phyloP scores from a whole-genome alignment of 768 basidiomycete species.

The Lentinus brumalis region DNA sequence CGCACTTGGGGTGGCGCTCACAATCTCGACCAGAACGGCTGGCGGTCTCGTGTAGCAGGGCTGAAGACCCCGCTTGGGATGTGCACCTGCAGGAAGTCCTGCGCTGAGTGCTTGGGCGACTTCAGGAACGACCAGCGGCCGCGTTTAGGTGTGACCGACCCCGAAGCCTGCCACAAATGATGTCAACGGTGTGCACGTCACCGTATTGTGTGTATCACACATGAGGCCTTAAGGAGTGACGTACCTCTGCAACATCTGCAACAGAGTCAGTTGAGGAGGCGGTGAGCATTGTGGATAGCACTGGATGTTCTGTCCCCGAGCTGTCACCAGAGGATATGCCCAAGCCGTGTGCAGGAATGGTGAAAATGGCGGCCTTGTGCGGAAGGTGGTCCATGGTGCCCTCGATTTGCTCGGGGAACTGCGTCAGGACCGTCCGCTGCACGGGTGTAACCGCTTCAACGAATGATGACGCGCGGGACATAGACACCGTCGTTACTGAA shows the following conservation, averaged over 20 bases:
- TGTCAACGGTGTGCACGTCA: background rate
- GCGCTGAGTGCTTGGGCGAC: background rate
- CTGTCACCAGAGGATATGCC: background rate
- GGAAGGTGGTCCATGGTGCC: background rate
- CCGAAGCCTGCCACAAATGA: too few species aligned
- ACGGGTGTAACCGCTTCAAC: slow-evolving; percentile 2
- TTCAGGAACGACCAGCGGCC: slow-evolving; percentile 4
- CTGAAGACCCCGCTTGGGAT: slow-evolving; percentile 20
- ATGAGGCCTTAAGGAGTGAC: background rate
- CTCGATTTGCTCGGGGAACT: background rate
- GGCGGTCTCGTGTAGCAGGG: slow-evolving; percentile 6
- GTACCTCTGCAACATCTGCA: too few species aligned
- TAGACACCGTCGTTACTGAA: background rate
- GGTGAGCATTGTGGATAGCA: background rate
- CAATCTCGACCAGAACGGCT: slow-evolving; percentile 13
- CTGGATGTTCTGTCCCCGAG: background rate
- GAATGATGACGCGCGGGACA: slow-evolving; percentile 2
- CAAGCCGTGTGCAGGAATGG: background rate
- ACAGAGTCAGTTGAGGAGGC: slow-evolving; percentile 1
- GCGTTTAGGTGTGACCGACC: background rate
- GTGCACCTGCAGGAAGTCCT: slow-evolving; percentile 17
- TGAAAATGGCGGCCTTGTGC: slow-evolving; percentile 11
- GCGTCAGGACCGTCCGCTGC: slow-evolving; percentile 10
- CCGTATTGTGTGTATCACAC: background rate
- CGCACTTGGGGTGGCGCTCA: background rate